Evolutionary conservation across 768 basidiomycete species (phyloP).

Genomic region (Agrocybe chaxingu): DNA sequence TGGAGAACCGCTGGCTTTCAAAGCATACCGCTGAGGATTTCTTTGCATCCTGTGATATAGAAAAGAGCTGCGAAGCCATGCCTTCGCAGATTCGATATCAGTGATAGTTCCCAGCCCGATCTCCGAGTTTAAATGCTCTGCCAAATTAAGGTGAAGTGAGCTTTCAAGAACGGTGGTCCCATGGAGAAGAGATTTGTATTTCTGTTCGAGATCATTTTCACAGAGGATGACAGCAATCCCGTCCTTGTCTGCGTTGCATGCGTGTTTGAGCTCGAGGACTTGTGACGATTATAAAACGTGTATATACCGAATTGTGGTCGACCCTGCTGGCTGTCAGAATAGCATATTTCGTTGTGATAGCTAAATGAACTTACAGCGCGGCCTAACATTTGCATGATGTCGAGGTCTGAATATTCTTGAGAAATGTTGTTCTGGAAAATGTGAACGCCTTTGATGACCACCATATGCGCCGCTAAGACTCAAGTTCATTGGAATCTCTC

Average conservation of each 20-base stretch:
- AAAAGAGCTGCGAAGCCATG: constrained; percentile 85
- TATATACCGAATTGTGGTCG: constrained; percentile 82
- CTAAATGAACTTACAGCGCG: constrained; percentile 60
- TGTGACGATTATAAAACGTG: neutral
- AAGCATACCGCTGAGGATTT: constrained; percentile 77
- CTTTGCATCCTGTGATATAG: constrained; percentile 81
- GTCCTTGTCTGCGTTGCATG: constrained; percentile 57
- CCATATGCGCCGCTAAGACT: constrained; percentile 79
- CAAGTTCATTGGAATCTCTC: neutral
- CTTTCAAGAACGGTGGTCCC: constrained; percentile 83
- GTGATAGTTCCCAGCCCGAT: constrained; percentile 85
- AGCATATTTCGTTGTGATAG: neutral
- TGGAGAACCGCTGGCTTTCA: constrained; percentile 51
- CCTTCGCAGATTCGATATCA: constrained; percentile 62
- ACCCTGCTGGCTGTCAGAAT: constrained; percentile 44
- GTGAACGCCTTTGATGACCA: constrained; percentile 89
- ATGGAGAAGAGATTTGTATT: constrained; percentile 67
- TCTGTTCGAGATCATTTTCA: constrained; percentile 64
- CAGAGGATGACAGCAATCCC: constrained; percentile 85
- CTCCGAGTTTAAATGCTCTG: constrained; percentile 94
- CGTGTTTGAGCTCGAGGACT: neutral
- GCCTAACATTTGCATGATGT: constrained; percentile 96
- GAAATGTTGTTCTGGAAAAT: constrained; percentile 67
- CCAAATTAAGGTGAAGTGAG: constrained; percentile 74
- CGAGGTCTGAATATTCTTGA: constrained; percentile 87